phyloP scores from a whole-genome alignment of 805 yeast genomes.

The Wickerhamiella spandovensis region DNA sequence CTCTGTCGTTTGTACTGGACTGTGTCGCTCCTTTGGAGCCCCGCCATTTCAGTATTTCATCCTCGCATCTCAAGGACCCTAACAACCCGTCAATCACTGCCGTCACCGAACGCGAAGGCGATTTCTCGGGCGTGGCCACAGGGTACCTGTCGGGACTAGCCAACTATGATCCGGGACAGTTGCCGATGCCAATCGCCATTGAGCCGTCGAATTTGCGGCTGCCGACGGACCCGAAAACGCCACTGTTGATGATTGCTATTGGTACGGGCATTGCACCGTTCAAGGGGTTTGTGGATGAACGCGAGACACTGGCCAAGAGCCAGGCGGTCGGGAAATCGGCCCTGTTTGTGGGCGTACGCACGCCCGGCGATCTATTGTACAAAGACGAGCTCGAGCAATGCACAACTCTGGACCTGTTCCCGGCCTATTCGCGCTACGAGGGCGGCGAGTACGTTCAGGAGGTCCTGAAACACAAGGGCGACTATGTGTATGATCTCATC shows the following conservation, averaged over 20 bases:
- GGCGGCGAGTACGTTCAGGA: constrained; percentile 8
- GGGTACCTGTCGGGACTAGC: constrained; percentile 5
- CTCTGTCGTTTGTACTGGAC: constrained; percentile 61
- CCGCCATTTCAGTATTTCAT: constrained; percentile 75
- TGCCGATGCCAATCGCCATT: constrained; percentile 62
- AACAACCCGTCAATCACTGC: constrained; percentile 59
- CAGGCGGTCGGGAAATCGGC: constrained; percentile 3
- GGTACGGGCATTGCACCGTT: constrained; percentile 90
- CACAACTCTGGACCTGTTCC: constrained; percentile 3
- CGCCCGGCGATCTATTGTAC: constrained; percentile 11
- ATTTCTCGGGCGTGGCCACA: constrained; percentile 15
- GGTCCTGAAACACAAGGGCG: constrained; percentile 4
- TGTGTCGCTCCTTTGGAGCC: constrained; percentile 57
- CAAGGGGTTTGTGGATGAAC: constrained; percentile 72
- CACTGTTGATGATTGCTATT: constrained; percentile 71
- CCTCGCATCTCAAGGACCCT: constrained; percentile 59
- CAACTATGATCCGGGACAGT: neutral
- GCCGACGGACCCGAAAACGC: constrained; percentile 57
- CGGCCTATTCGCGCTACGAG: constrained; percentile 12
- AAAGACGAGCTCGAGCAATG: constrained; percentile 5
- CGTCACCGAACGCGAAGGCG: constrained; percentile 42
- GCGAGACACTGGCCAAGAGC: constrained; percentile 29
- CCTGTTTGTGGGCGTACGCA: constrained; percentile 13
- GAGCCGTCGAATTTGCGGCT: constrained; percentile 71
- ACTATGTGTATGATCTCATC: constrained; percentile 8